phyloP scores from a whole-genome alignment of 192 early-diverging fungal species.

The Jimgerdemannia flammicorona region DNA sequence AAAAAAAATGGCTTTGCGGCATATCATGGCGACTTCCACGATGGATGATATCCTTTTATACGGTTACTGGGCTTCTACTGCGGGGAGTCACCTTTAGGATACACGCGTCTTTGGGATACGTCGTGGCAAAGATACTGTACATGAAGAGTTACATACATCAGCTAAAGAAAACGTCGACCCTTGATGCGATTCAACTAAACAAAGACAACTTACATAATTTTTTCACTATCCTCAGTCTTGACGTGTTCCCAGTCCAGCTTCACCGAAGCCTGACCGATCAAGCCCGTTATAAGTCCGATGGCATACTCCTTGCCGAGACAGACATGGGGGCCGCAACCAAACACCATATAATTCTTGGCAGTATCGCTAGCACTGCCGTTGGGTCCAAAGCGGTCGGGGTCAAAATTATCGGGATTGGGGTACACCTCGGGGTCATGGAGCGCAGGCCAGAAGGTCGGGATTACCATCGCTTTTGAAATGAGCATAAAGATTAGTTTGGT shows the following conservation, averaged over 20 bases:
- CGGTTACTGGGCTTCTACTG: slow-evolving; percentile 4
- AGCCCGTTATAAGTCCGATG: slow-evolving; percentile 30
- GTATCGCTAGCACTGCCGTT: slow-evolving; percentile 26
- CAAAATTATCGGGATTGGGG: slow-evolving; percentile 31
- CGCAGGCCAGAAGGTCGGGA: slow-evolving; percentile 37
- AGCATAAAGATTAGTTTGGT: background rate
- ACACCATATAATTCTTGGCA: slow-evolving; percentile 40
- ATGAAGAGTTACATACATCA: background rate
- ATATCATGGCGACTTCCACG: too few species aligned
- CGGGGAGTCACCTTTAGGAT: slow-evolving; percentile 31
- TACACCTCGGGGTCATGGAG: slow-evolving; percentile 33
- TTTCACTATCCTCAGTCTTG: slow-evolving; percentile 32
- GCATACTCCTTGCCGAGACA: slow-evolving; percentile 39
- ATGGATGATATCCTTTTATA: slow-evolving; percentile 2
- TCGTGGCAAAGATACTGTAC: slow-evolving; percentile 35
- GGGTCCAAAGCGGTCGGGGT: slow-evolving; percentile 35
- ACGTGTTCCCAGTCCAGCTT: slow-evolving; percentile 30
- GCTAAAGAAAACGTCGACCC: background rate
- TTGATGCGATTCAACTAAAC: background rate
- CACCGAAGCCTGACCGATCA: slow-evolving; percentile 25
- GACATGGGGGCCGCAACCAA: slow-evolving; percentile 34
- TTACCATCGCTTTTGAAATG: slow-evolving; percentile 23
- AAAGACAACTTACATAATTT: slow-evolving; percentile 24
- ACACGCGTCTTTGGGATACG: slow-evolving; percentile 34
- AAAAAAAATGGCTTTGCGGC: background rate